These are phyloP conservation scores for Aureobasidium sp. DNA, from an alignment of 2,329 filamentous ascomycete species.

Conservation along the genomic window DNA sequence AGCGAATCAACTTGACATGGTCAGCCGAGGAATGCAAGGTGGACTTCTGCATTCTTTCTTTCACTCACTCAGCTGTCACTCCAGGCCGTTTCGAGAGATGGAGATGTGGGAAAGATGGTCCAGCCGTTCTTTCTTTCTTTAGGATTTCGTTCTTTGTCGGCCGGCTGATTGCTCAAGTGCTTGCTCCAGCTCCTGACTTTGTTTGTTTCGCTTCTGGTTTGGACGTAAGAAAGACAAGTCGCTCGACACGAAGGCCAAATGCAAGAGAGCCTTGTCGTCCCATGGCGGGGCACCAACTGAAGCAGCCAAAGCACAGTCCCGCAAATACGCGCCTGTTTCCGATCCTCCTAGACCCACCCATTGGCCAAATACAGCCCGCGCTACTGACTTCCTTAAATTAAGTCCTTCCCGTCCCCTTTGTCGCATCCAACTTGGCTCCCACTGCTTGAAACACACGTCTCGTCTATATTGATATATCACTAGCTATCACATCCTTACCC, in stretches of 20 bases:
- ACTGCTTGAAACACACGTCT: slow-evolving; percentile 1
- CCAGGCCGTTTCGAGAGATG: not conserved
- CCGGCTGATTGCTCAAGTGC: not conserved
- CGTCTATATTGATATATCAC: slow-evolving; percentile 5
- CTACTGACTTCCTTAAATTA: not conserved
- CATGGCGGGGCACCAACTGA: not conserved
- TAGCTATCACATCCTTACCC: not conserved
- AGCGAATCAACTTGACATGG: not conserved
- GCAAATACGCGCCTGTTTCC: slow-evolving; percentile 9
- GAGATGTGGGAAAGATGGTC: slow-evolving; percentile 5
- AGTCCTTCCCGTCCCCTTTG: not conserved
- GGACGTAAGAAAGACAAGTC: not conserved
- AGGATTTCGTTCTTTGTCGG: not conserved
- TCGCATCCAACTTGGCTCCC: not conserved
- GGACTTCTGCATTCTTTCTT: not conserved
- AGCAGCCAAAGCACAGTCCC: slow-evolving; percentile 12
- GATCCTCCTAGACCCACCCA: slow-evolving; percentile 1
- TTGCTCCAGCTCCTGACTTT: not conserved
- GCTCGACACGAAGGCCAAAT: not conserved
- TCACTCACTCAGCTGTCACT: not conserved
- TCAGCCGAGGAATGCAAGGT: slow-evolving; percentile 3
- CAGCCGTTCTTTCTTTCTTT: slow-evolving; percentile 10
- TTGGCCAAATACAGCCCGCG: not conserved
- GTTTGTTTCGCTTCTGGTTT: not conserved
- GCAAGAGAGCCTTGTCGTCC: not conserved